Evolutionary conservation across 2,329 filamentous ascomycete genomes (phyloP), one percentile per base, ranked within the genome.

Genomic region (Tricladium varicosporioides): DNA sequence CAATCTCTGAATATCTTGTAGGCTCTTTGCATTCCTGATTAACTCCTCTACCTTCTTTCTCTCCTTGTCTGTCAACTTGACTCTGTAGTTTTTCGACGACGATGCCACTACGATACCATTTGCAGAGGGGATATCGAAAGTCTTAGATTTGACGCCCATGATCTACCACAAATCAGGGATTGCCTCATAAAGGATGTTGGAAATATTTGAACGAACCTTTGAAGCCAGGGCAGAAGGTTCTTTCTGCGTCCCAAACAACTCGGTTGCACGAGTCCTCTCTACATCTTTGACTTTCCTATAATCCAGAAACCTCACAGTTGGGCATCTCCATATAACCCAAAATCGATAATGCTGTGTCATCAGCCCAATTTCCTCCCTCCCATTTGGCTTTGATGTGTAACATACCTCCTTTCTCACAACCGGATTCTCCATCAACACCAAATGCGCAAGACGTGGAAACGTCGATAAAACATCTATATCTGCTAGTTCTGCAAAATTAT

Each of bases 371-470:
- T 42, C 16, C 13, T 32, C 18, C 43, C 11, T n/a, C 48, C 56
- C 36, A 44, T 4, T 40, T 10, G 36, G 36, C 36, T 11, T 51
- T 16, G 19, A 46, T 13, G 19, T 32, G 27, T 27, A 48, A 75
- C 87, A 66, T 72, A 96, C 92, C 85, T 97, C 92, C 76, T 93
- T 96, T 78, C 88, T 89, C 19, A 89, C 85, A 7, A 97, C 89
- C 0, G 94, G 93, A 72, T 97, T 97, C 60, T 95, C 92, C 55
- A 88, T 72, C 71, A 97, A 72, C 42, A 89, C 85, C 67, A 99
- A 72, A 74, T 96, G 91, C 56, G 87, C 92, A 72, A 99, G 74
- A 57, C 81, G 80, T 56, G 77, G 70, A 67, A 95, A 87, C 16
- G 79, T 79, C 27, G 79, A 81, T 65, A 99, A 76, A n/a, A 87